phyloP scores from a whole-genome alignment of 2,329 filamentous ascomycete genomes.

The Paracamarosporium sp. region DNA sequence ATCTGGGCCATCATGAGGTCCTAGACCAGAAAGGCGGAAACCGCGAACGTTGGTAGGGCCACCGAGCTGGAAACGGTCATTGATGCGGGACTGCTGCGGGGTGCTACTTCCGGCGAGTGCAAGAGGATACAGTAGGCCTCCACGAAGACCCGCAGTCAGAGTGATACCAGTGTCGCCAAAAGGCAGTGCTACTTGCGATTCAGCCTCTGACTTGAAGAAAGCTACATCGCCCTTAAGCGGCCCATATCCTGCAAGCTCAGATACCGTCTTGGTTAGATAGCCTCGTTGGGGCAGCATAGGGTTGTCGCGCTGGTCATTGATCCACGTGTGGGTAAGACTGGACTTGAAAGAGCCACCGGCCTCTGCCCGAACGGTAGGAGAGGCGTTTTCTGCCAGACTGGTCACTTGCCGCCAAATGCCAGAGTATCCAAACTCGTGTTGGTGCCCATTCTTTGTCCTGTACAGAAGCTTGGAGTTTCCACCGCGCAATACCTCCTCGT shows the following conservation, averaged over 20 bases:
- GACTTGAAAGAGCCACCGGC: conserved; percentile 93
- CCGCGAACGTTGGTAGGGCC: conserved; percentile 94
- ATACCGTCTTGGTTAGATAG: conserved; percentile 77
- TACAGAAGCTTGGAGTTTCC: conserved; percentile 79
- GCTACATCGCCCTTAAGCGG: conserved; percentile 85
- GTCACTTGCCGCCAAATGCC: conserved; percentile 90
- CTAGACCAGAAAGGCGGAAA: conserved; percentile 87
- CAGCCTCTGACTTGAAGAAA: conserved; percentile 92
- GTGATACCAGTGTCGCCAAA: conserved; percentile 80
- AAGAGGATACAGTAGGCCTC: conserved; percentile 84
- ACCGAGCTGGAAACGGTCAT: conserved; percentile 93
- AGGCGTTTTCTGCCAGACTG: conserved; percentile 75
- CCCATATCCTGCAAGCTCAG: conserved; percentile 88
- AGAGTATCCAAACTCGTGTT: conserved; percentile 81
- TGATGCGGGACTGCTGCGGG: conserved; percentile 77
- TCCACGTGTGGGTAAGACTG: conserved; percentile 81
- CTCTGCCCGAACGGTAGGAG: conserved; percentile 80
- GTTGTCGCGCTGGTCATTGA: conserved; percentile 81
- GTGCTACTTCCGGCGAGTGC: conserved; percentile 63
- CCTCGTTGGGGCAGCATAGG: conserved; percentile 83
- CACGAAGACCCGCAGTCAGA: conserved; percentile 80
- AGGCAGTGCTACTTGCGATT: conserved; percentile 77
- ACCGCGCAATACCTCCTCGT: conserved; percentile 87
- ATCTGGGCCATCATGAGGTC: conserved; percentile 84
- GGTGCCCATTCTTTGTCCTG: conserved; percentile 68